Evolutionary conservation across 2,329 filamentous ascomycete genomes (phyloP).

Genomic region (Coleophoma cylindrospora): DNA sequence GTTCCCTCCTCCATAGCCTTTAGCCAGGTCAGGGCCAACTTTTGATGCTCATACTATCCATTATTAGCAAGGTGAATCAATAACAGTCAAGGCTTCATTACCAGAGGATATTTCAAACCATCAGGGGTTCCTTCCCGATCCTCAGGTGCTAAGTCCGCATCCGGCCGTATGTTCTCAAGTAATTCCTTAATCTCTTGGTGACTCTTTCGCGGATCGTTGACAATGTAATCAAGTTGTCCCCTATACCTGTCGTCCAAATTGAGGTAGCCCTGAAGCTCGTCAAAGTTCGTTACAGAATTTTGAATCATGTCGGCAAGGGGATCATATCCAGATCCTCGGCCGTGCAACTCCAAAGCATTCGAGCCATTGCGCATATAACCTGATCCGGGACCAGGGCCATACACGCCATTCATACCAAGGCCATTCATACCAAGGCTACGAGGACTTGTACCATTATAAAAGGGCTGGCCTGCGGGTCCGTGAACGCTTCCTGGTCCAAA

Average conservation of each 20-base stretch:
- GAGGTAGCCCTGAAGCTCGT: slow-evolving; percentile 29
- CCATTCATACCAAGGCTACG: too few species aligned
- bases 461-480: too few species aligned
- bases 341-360: too few species aligned
- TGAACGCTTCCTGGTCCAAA: too few species aligned
- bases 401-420: too few species aligned
- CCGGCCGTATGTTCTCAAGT: slow-evolving; percentile 68
- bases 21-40: slow-evolving; percentile 73
- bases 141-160: slow-evolving; percentile 57
- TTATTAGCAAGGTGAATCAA: slow-evolving; percentile 8
- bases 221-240: slow-evolving; percentile 16
- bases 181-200: slow-evolving; percentile 66
- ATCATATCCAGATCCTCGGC: too few species aligned
- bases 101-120: slow-evolving; percentile 59
- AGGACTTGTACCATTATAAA: too few species aligned
- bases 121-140: slow-evolving; percentile 65
- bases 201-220: slow-evolving; percentile 43
- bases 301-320: slow-evolving; percentile 24
- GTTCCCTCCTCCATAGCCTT: slow-evolving; percentile 66
- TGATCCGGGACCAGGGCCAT: too few species aligned
- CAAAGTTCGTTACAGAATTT: slow-evolving; percentile 20
- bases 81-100: slow-evolving; percentile 3
- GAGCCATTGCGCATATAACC: too few species aligned
- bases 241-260: slow-evolving; percentile 27
- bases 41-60: slow-evolving; percentile 68